Percentiles rank a stretch among this genome's conserved stretches.
phyloP scores from a whole-genome alignment of 2,329 filamentous ascomycete species.

The Beauveria sp. region DNA sequence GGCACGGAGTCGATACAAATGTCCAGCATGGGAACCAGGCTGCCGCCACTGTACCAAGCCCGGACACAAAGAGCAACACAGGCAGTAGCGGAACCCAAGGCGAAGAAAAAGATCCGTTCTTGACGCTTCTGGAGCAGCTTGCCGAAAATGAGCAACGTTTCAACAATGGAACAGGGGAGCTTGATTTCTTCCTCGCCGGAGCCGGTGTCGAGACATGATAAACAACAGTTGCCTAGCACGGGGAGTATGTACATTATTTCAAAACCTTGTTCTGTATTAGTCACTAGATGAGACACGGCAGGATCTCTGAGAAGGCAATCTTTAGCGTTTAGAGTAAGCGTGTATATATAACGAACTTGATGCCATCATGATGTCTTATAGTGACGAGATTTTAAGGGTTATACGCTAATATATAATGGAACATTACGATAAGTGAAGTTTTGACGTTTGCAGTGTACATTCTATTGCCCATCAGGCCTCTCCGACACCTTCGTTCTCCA shows the following conservation, averaged over 20 bases:
- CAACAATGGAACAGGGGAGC: conserved; percentile 58
- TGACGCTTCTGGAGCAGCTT: conserved; percentile 71
- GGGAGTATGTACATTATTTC: not conserved
- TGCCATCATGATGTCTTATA: not conserved
- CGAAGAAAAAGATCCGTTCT: conserved; percentile 73
- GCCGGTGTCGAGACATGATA: conserved; percentile 13
- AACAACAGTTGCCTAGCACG: not conserved
- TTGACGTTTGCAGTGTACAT: not conserved
- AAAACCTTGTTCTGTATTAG: not conserved
- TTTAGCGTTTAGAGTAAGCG: not conserved
- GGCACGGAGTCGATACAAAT: conserved; percentile 39
- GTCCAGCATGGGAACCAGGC: conserved; percentile 25
- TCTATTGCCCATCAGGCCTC: conserved; percentile 17
- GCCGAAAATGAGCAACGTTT: conserved; percentile 66
- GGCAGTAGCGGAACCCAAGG: conserved; percentile 41
- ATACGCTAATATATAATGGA: too few species aligned
- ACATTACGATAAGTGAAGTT: not conserved
- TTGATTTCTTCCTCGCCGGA: conserved; percentile 64
- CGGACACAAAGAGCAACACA: conserved; percentile 41
- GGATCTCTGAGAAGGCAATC: not conserved
- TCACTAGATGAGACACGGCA: not conserved
- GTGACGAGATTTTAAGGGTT: too few species aligned
- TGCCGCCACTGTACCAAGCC: conserved; percentile 33
- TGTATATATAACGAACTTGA: not conserved
- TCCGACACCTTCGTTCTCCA: conserved; percentile 25